Evolutionary conservation across 2,329 filamentous ascomycete genomes (phyloP).

Genomic region (Akanthomyces dipterigenus): DNA sequence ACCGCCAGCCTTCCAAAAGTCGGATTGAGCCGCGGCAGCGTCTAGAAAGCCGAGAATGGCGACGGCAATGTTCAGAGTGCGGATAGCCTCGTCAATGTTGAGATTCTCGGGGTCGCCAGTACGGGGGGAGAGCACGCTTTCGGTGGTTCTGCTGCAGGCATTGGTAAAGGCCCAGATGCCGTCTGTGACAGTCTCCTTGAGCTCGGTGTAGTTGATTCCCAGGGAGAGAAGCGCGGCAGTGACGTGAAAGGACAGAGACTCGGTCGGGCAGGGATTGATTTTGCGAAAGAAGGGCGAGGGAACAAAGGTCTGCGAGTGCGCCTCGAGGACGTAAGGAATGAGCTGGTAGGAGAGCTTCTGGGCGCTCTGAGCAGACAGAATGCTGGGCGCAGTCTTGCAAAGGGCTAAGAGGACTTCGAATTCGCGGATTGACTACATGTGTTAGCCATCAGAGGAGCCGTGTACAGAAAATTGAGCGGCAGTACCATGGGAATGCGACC

Average conservation of each 20-base stretch:
- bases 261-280: conserved; percentile 83
- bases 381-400: conserved; percentile 77
- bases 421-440: conserved; percentile 71
- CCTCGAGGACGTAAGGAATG: conserved; percentile 77
- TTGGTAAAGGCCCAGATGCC: conserved; percentile 67
- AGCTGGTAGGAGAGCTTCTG: conserved; percentile 73
- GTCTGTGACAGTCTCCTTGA: conserved; percentile 60
- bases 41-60: conserved; percentile 88
- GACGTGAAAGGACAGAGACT: conserved; percentile 72
- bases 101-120: conserved; percentile 50
- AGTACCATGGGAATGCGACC: conserved; percentile 55
- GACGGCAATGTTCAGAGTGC: conserved; percentile 69
- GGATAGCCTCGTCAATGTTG: conserved; percentile 58
- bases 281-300: conserved; percentile 76
- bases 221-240: conserved; percentile 76
- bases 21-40: conserved; percentile 67
- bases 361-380: conserved; percentile 65
- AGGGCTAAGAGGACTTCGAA: conserved; percentile 86
- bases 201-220: conserved; percentile 61
- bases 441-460: background rate
- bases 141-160: conserved; percentile 59
- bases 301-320: conserved; percentile 70
- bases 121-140: conserved; percentile 45
- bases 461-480: background rate
- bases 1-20: conserved; percentile 74